phyloP scores from a whole-genome alignment of 2,329 filamentous ascomycete species.

The Sporothrix dimorphospora region DNA sequence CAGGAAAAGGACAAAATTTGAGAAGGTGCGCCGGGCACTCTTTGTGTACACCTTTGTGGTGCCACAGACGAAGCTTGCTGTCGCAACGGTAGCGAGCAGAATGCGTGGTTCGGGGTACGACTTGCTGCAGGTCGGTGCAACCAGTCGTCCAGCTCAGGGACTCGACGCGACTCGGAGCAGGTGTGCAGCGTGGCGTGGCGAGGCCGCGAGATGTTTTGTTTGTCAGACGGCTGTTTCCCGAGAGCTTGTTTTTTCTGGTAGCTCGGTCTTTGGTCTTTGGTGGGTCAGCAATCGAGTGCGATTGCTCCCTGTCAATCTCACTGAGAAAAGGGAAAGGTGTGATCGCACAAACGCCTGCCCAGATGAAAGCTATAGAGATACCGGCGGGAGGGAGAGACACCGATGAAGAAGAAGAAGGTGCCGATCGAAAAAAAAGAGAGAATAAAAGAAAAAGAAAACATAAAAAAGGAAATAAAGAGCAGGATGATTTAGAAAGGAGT shows the following conservation, averaged over 20 bases:
- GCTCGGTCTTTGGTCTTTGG: not conserved
- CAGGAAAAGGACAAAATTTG: not conserved
- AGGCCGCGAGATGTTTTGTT: not conserved
- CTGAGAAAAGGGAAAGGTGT: not conserved
- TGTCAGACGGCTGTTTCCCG: not conserved
- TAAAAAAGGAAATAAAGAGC: not conserved
- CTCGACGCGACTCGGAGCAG: not conserved
- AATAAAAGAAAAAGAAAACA: not conserved
- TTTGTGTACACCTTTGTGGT: not conserved
- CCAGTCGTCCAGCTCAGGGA: not conserved
- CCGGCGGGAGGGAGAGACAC: not conserved
- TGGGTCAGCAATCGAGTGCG: conserved; percentile 9
- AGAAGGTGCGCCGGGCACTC: not conserved
- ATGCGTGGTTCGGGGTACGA: conserved; percentile 8
- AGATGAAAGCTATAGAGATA: conserved; percentile 8
- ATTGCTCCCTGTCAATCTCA: not conserved
- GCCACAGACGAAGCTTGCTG: conserved; percentile 8
- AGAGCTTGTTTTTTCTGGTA: not conserved
- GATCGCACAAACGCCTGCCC: conserved; percentile 4
- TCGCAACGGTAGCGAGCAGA: conserved; percentile 3
- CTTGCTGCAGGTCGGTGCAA: conserved; percentile 20
- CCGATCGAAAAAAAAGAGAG: not conserved
- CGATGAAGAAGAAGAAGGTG: not conserved
- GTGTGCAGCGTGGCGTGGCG: not conserved
- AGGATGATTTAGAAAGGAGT: not conserved